Base-by-base conservation (phyloP, 2,329 filamentous ascomycete genomes). In the Coniella vitis region DNA sequence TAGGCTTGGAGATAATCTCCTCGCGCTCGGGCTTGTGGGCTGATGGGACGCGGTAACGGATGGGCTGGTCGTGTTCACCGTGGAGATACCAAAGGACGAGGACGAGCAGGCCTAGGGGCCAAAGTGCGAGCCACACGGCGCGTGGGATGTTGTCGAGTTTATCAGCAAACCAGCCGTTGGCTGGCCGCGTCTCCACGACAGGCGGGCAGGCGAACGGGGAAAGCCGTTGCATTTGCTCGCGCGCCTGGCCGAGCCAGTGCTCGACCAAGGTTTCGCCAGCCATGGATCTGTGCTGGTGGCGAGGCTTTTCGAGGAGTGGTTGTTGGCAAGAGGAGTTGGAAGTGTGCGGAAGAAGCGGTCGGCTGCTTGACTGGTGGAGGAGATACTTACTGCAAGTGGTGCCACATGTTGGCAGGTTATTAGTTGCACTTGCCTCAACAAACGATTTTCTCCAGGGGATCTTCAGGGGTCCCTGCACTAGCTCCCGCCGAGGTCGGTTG, bases 1-100 rank as follows among this genome's bases (percentile, higher is more conserved):
- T 73, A 1, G 84, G 75, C 32, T 75, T 63, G 13, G 82, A 72
- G 32, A 89, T 71, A 31, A 79, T 70, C 56, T 74, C 72, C 42
- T 75, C 71, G 48, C 78, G 73, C 63, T 74, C 69, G 46, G 81
- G 79, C 55, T 77, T 66, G 63, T 79, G 78, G n/a, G 86, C 84
- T 37, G 75, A 59, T 4, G 79, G 73, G 25, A 89, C 75, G 39
- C 65, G 67, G 67, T 86, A 90, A 31, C 69, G 70, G 37, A 80
- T 75, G 8, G 76, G 69, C 55, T 58, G 61, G 47, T 69, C 67
- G 36, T 64, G 61, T 48, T 66, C 62, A 43, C 66, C 35, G 20
- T 19, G 47, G 10, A 52, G 36, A 38, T 40, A 49, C 25, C 25
- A 29, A 13, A 47, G 35, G 5, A 44, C 32, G 22, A 53, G 4